phyloP scores from a whole-genome alignment of 2,329 filamentous ascomycete species.

The Graphilbum ipis-grandicollis region DNA sequence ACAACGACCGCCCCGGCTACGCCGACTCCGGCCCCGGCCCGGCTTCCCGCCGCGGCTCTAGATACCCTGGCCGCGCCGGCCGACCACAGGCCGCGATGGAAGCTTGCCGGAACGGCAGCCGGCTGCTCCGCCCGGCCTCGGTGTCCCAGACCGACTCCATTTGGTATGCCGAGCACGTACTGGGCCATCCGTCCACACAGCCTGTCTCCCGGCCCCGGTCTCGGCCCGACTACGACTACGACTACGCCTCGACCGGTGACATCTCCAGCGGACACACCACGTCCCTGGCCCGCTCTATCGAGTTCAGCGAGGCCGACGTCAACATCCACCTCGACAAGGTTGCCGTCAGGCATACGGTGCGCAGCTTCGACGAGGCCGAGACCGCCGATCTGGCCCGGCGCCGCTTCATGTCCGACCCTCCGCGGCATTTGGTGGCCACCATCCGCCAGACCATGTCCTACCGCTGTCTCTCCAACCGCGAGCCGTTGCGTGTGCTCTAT shows the following conservation, averaged over 20 bases:
- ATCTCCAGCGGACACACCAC: slow-evolving; percentile 8
- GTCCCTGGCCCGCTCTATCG: slow-evolving; percentile 19
- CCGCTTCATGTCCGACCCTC: slow-evolving; percentile 15
- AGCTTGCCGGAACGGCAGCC: too few species aligned
- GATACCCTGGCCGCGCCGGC: too few species aligned
- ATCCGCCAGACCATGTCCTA: slow-evolving; percentile 32
- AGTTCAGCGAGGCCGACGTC: slow-evolving; percentile 24
- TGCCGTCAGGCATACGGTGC: slow-evolving; percentile 28
- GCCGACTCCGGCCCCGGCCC: too few species aligned
- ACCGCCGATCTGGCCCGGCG: slow-evolving; percentile 17
- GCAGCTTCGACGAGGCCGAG: slow-evolving; percentile 23
- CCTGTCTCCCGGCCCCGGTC: too few species aligned
- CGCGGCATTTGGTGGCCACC: slow-evolving; percentile 21
- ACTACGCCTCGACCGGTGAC: slow-evolving; percentile 10
- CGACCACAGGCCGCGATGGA: too few species aligned
- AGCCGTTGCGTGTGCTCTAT: slow-evolving; percentile 31
- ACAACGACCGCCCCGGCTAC: slow-evolving; percentile 20
- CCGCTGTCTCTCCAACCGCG: slow-evolving; percentile 23
- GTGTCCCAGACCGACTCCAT: slow-evolving; percentile 21
- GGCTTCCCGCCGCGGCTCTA: too few species aligned
- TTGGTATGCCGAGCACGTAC: slow-evolving; percentile 30
- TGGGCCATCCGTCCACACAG: slow-evolving; percentile 22
- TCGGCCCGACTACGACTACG: slow-evolving; percentile 7
- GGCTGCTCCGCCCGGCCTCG: slow-evolving; percentile 11
- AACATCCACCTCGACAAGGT: slow-evolving; percentile 19